A percentile compares a stretch with the other conserved stretches of the same genome.
Evolutionary conservation across 2,329 filamentous ascomycete species (phyloP).

Genomic region (Trichoderma lentiforme): DNA sequence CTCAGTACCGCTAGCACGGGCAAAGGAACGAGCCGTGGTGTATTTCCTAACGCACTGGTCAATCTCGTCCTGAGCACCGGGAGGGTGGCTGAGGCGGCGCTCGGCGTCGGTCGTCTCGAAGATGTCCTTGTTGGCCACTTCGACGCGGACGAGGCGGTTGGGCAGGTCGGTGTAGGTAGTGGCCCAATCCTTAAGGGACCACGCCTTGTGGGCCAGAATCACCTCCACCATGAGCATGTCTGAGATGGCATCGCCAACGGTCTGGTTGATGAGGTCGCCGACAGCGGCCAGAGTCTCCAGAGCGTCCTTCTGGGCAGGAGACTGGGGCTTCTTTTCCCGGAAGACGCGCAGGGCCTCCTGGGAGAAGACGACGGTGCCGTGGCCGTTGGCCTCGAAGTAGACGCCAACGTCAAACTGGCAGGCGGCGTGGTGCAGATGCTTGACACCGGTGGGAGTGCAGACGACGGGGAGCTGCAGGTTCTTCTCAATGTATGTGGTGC

Average conservation of each 20-base stretch:
- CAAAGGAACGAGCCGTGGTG: slow-evolving; percentile 84
- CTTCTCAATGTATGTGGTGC: slow-evolving; percentile 87
- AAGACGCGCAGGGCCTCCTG: slow-evolving; percentile 77
- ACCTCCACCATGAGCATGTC: slow-evolving; percentile 96
- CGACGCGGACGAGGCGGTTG: slow-evolving; percentile 89
- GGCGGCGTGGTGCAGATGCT: slow-evolving; percentile 96
- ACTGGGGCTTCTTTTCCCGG: slow-evolving; percentile 75
- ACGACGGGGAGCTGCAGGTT: slow-evolving; percentile 84
- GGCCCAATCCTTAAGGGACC: slow-evolving; percentile 88
- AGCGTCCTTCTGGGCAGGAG: slow-evolving; percentile 85
- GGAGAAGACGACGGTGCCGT: slow-evolving; percentile 94
- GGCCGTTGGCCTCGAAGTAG: slow-evolving; percentile 98
- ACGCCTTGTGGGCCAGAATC: slow-evolving; percentile 91
- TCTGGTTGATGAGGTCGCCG: slow-evolving; percentile 94
- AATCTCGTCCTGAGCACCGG: slow-evolving; percentile 78
- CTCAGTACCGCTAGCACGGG: slow-evolving; percentile 89
- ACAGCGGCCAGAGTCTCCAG: slow-evolving; percentile 80
- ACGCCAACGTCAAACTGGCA: slow-evolving; percentile 92
- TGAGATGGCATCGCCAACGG: slow-evolving; percentile 91
- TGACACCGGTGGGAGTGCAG: slow-evolving; percentile 93
- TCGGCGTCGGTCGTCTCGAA: slow-evolving; percentile 94
- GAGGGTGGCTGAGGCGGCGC: slow-evolving; percentile 75
- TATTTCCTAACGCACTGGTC: slow-evolving; percentile 88
- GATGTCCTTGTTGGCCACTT: slow-evolving; percentile 80
- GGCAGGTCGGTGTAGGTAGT: slow-evolving; percentile 90